Percentiles rank a stretch among this genome's conserved stretches.
These are phyloP conservation scores for Lodderomyces oxycetoniae DNA, from an alignment of 1,139 yeast genomes.

Conservation along the genomic window DNA sequence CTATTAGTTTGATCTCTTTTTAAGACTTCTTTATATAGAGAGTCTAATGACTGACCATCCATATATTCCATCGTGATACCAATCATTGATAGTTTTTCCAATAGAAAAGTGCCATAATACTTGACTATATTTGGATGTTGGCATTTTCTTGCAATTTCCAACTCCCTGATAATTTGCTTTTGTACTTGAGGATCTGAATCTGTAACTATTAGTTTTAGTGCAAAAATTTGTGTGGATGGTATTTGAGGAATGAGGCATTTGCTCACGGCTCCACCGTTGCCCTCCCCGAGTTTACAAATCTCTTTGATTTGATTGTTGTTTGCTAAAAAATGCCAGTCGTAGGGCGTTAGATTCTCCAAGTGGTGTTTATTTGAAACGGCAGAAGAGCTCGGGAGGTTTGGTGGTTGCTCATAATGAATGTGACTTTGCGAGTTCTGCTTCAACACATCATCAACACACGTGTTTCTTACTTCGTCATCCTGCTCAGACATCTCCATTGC, in stretches of 20 bases:
- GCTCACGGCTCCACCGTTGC: constrained; percentile 87
- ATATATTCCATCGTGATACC: constrained; percentile 94
- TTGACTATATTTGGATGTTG: constrained; percentile 80
- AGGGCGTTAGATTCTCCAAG: constrained; percentile 61
- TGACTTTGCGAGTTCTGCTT: too few species aligned
- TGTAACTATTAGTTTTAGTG: constrained; percentile 72
- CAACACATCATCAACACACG: too few species aligned
- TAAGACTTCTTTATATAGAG: constrained; percentile 67
- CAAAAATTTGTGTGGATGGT: constrained; percentile 57
- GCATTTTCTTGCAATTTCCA: constrained; percentile 81
- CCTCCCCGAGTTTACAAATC: constrained; percentile 78
- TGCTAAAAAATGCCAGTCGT: constrained; percentile 71
- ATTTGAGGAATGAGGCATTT: constrained; percentile 44
- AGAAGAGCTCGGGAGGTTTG: too few species aligned
- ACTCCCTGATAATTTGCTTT: constrained; percentile 77
- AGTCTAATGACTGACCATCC: constrained; percentile 89
- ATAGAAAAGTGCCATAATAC: constrained; percentile 87
- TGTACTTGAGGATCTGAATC: constrained; percentile 83
- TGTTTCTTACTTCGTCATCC: too few species aligned
- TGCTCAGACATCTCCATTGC: too few species aligned
- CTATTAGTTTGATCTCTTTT: constrained; percentile 69
- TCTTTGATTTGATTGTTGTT: constrained; percentile 33
- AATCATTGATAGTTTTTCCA: constrained; percentile 69
- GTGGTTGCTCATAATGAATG: too few species aligned
- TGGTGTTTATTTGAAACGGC: constrained; percentile 20